Evolutionary conservation across 2,329 filamentous ascomycete species (phyloP), one percentile per base, ranked within the genome.

Genomic region (Ustulina deusta): DNA sequence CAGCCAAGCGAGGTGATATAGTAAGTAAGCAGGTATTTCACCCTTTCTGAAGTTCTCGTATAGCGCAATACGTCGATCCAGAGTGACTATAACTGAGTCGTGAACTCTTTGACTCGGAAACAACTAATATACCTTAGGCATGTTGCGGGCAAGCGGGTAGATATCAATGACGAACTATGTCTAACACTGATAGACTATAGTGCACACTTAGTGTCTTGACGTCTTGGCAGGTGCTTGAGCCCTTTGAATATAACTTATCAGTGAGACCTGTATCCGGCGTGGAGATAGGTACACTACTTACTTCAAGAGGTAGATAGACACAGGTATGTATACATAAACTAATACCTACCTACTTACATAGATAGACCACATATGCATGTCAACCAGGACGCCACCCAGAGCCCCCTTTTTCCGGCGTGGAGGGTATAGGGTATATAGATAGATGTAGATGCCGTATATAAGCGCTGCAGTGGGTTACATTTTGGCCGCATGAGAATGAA

Each of bases 381-480:
- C 17, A 42, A 42, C 15, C 38, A 1, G 25, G n/a, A 22, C 9
- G 20, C 42, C 20, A 46, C 10, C 9, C n/a, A 11, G 42, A 22
- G 20, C 20, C 42, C 42, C 42, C 40, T n/a, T 44, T 44, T 46
- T 46, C 25, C 11, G n/a, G n/a, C n/a, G n/a, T n/a, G n/a, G n/a
- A n/a, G n/a, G n/a, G n/a, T n/a, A n/a, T n/a, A n/a, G n/a, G n/a
- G 42, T 6, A 7, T 42, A 44, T 57, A 27, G 36, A 48, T 22
- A 59, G 27, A 38, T 38, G 22, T n/a, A 11, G 32, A 40, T 49
- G 13, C 15, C n/a, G n/a, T 25, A 22, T 42, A 44, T 61, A 65
- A 61, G 63, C 63, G 56, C 56, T 48, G 57, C 57, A 20, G 49
- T 15, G 20, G 61, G 63, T 65, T 61, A 65, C 57, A 61, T 61